Conservation (phyloP, 2,329 filamentous ascomycete species). For the Pseudogymnoascus sp. region DNA sequence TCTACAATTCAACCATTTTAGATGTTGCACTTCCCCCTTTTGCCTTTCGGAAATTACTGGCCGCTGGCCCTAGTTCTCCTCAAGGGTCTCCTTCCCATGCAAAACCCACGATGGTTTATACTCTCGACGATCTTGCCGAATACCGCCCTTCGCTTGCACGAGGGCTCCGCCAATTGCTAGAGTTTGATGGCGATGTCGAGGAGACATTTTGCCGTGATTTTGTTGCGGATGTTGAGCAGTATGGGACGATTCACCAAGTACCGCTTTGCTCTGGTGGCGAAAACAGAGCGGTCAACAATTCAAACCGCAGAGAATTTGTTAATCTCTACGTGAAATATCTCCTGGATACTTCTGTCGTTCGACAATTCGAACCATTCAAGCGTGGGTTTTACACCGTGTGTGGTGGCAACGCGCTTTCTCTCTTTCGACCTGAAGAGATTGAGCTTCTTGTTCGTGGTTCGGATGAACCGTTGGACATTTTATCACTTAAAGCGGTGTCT, state of each 20-base stretch:
- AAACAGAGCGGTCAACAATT: constrained; percentile 67
- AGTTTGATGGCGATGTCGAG: constrained; percentile 78
- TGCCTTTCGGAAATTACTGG: constrained; percentile 77
- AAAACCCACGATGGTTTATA: constrained; percentile 59
- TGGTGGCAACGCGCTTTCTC: constrained; percentile 74
- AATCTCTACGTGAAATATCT: constrained; percentile 74
- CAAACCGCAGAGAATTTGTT: constrained; percentile 78
- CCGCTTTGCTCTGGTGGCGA: constrained; percentile 70
- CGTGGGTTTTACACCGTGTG: constrained; percentile 90
- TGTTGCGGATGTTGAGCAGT: constrained; percentile 66
- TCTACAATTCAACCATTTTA: constrained; percentile 90
- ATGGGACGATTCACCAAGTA: constrained; percentile 57
- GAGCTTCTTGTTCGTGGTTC: constrained; percentile 79
- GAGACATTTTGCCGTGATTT: constrained; percentile 75
- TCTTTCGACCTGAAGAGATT: constrained; percentile 87
- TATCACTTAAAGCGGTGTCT: constrained; percentile 65
- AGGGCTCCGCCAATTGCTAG: constrained; percentile 67
- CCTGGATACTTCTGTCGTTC: constrained; percentile 65
- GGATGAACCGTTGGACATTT: constrained; percentile 73
- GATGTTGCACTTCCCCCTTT: constrained; percentile 84
- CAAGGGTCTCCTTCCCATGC: constrained; percentile 47
- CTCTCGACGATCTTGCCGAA: constrained; percentile 73
- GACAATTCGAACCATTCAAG: constrained; percentile 90
- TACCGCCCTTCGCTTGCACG: constrained; percentile 67
- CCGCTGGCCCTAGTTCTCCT: constrained; percentile 58